phyloP scores from a whole-genome alignment of 2,329 filamentous ascomycete species.

The Periconia digitata region DNA sequence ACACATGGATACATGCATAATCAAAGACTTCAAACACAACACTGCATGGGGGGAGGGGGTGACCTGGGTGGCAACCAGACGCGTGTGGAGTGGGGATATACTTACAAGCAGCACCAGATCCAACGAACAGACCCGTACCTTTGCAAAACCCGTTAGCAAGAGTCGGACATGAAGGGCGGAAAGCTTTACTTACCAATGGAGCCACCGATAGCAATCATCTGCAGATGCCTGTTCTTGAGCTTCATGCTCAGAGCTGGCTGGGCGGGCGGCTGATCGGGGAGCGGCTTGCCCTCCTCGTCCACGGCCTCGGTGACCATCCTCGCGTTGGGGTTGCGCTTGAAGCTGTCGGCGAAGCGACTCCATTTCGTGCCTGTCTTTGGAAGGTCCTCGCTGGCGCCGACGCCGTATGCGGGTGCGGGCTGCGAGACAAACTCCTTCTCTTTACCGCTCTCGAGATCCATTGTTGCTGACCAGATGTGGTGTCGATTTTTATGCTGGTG shows the following conservation, averaged over 20 bases:
- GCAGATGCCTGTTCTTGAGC: slow-evolving; percentile 76
- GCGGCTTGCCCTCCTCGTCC: slow-evolving; percentile 21
- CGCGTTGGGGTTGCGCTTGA: slow-evolving; percentile 25
- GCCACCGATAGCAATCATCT: slow-evolving; percentile 90
- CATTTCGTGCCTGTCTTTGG: slow-evolving; percentile 10
- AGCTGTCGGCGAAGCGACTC: slow-evolving; percentile 20
- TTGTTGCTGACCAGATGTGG: too few relatives aligned
- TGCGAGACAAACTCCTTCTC: slow-evolving; percentile 3
- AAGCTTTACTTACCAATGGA: slow-evolving; percentile 65
- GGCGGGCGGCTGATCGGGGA: slow-evolving; percentile 25
- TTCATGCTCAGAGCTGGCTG: slow-evolving; percentile 37
- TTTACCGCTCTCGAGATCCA: slow-evolving; percentile 6
- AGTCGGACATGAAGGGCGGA: background rate
- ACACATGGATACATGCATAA: too few relatives aligned
- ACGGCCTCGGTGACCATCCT: slow-evolving; percentile 21
- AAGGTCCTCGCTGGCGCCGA: slow-evolving; percentile 15
- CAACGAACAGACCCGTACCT: slow-evolving; percentile 44
- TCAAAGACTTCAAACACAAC: too few relatives aligned
- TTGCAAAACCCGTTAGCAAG: slow-evolving; percentile 34
- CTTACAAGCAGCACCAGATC: slow-evolving; percentile 37
- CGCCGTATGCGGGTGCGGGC: slow-evolving; percentile 13
- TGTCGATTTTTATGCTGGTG: too few relatives aligned
- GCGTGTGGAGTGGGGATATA: too few relatives aligned
- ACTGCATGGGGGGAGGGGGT: too few relatives aligned
- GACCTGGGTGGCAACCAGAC: too few relatives aligned